Evolutionary conservation across 1,284 basidiomycete genomes (phyloP), one percentile per base, ranked within the genome.

Genomic region (Sparassis latifolia): DNA sequence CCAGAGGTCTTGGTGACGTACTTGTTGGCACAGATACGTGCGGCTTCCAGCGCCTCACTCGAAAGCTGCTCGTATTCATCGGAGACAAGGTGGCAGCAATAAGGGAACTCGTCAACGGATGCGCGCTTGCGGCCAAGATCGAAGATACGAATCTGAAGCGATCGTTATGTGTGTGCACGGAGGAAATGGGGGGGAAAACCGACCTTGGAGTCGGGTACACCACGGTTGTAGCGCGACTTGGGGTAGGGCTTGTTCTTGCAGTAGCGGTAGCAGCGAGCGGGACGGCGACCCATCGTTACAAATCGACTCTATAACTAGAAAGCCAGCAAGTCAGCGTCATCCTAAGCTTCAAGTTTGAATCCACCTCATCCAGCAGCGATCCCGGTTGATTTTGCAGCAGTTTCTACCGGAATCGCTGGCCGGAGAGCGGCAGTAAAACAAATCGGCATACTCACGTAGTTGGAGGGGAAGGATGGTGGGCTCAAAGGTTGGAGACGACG

Each of bases 21-120:
- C 78, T 98, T 98, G 91, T 98, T 98, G 73, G 93, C 93, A 69
- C 95, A 97, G 64, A 99, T 99, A 76, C 95, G 95, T 52, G 95
- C 95, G 42, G 96, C 96, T 77, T 99, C 96, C 54, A 98, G 86
- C 48, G 95, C 95, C 73, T 98, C 96, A 45, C 86, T 89, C 35
- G 92, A 96, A 52, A 98, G 82, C 69, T 99, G 95, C 73, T 99
- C 95, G 73, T 97, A 97, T 76, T 98, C 96, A 67, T 98, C 94
- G 52, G 94, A 98, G 57, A 98, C 96, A 55, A 98, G 80, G 74
- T 97, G 94, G 69, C 83, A 87, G 73, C 92, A 95, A 84, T 87
- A 95, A 57, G 94, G 93, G 82, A 98, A 98, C 70, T 98, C 96
- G 71, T 98, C 94, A 63, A 95, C 92, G 52, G 85, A 86, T 54